Conservation (phyloP, 2,329 filamentous ascomycete genomes). For the Tolypocladium tropicale region DNA sequence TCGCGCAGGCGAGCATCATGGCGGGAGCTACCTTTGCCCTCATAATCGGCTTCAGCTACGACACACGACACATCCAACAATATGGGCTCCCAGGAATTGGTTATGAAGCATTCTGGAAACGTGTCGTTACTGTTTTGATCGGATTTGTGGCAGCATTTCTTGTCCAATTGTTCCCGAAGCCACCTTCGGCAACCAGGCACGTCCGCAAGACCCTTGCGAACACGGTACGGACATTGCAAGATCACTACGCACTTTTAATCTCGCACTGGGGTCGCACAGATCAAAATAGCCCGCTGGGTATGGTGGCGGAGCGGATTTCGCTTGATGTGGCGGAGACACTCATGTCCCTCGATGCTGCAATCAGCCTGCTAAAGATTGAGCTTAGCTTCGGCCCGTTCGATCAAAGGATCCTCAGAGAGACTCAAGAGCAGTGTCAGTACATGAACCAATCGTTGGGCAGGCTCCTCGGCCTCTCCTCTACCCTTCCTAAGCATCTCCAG, state of each 20-base stretch:
- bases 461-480: conserved; percentile 21
- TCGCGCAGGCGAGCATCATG: conserved; percentile 20
- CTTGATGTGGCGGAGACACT: conserved; percentile 18
- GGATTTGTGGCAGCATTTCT: conserved; percentile 31
- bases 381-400: conserved; percentile 20
- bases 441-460: conserved; percentile 23
- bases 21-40: conserved; percentile 27
- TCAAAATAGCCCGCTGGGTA: conserved; percentile 16
- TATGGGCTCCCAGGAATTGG: conserved; percentile 37
- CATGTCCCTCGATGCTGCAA: conserved; percentile 12
- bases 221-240: conserved; percentile 28
- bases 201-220: conserved; percentile 34
- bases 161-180: conserved; percentile 35
- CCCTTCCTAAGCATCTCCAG: conserved; percentile 28
- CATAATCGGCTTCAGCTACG: conserved; percentile 36
- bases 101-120: conserved; percentile 38
- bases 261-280: conserved; percentile 30
- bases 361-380: conserved; percentile 18
- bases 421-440: conserved; percentile 16
- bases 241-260: conserved; percentile 38
- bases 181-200: conserved; percentile 34
- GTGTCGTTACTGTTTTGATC: conserved; percentile 31
- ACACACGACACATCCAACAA: conserved; percentile 26
- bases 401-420: conserved; percentile 17
- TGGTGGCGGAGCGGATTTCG: conserved; percentile 17